Percentiles rank a stretch among this genome's conserved stretches.
Conservation (phyloP, 805 yeast genomes). For the Alloascoidea africana region DNA sequence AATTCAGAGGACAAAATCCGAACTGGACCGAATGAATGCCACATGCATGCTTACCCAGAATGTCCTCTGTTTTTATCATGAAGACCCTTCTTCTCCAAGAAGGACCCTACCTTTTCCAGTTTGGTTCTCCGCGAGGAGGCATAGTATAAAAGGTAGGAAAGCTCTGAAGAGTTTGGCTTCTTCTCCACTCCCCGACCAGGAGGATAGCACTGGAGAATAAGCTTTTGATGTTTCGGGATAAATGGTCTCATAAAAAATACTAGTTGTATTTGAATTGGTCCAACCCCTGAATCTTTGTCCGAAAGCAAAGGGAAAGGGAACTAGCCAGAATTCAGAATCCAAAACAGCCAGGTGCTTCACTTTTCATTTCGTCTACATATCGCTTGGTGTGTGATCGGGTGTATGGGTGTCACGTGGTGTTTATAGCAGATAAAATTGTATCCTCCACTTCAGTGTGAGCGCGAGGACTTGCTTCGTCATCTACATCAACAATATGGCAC, state of each 20-base stretch:
- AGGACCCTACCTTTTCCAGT: constrained; percentile 70
- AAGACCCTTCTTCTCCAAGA: constrained; percentile 44
- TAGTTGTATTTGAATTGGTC: too few relatives aligned
- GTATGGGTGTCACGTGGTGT: too few relatives aligned
- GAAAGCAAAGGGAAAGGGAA: too few relatives aligned
- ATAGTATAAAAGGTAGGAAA: constrained; percentile 76
- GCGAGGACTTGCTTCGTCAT: too few relatives aligned
- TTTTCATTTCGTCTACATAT: too few relatives aligned
- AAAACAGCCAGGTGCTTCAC: too few relatives aligned
- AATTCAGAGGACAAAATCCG: not conserved
- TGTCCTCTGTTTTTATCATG: constrained; percentile 46
- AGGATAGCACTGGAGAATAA: constrained; percentile 87
- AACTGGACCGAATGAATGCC: not conserved
- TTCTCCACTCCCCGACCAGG: constrained; percentile 77
- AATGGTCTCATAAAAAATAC: not conserved
- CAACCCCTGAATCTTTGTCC: too few relatives aligned
- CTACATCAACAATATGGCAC: constrained; percentile 27
- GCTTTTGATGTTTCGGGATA: constrained; percentile 71
- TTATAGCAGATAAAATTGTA: not conserved
- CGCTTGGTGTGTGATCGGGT: too few relatives aligned
- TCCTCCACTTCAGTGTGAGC: not conserved
- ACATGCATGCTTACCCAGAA: constrained; percentile 30
- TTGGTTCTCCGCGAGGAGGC: constrained; percentile 84
- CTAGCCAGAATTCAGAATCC: too few relatives aligned
- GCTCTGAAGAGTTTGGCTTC: constrained; percentile 84